These are phyloP conservation scores for Cyberlindnera samutprakarnensis DNA, from an alignment of 805 yeast genomes.

Conservation along the genomic window DNA sequence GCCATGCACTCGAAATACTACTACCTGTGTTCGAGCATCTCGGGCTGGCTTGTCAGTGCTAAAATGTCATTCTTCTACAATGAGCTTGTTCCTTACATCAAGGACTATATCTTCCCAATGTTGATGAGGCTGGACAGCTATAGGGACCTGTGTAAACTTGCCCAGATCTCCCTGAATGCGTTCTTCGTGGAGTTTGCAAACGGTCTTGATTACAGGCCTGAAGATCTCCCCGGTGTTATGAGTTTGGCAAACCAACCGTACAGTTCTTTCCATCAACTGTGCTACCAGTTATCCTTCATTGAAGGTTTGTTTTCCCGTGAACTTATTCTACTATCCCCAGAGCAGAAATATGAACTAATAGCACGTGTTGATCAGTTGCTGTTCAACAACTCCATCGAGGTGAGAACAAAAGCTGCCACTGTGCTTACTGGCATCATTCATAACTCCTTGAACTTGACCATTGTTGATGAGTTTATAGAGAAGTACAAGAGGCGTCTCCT, in stretches of 20 bases:
- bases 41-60: slow-evolving; percentile 50
- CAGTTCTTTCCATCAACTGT: slow-evolving; percentile 53
- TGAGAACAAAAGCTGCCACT: slow-evolving; percentile 63
- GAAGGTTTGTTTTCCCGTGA: slow-evolving; percentile 69
- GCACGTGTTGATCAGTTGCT: slow-evolving; percentile 44
- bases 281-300: slow-evolving; percentile 58
- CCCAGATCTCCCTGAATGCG: slow-evolving; percentile 46
- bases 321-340: slow-evolving; percentile 41
- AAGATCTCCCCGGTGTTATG: slow-evolving; percentile 35
- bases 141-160: slow-evolving; percentile 76
- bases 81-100: slow-evolving; percentile 44
- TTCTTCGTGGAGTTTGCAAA: slow-evolving; percentile 37
- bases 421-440: slow-evolving; percentile 80
- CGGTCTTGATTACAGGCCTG: slow-evolving; percentile 36
- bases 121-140: slow-evolving; percentile 54
- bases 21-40: slow-evolving; percentile 56
- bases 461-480: slow-evolving; percentile 34
- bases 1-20: slow-evolving; percentile 53
- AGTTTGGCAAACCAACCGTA: slow-evolving; percentile 29
- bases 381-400: slow-evolving; percentile 60
- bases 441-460: slow-evolving; percentile 28
- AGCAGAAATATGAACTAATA: slow-evolving; percentile 44
- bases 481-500: slow-evolving; percentile 20
- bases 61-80: slow-evolving; percentile 46
- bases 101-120: slow-evolving; percentile 56